Conservation (phyloP, 352 stramenopile genomes). For the Globisporangium cederbergense region DNA sequence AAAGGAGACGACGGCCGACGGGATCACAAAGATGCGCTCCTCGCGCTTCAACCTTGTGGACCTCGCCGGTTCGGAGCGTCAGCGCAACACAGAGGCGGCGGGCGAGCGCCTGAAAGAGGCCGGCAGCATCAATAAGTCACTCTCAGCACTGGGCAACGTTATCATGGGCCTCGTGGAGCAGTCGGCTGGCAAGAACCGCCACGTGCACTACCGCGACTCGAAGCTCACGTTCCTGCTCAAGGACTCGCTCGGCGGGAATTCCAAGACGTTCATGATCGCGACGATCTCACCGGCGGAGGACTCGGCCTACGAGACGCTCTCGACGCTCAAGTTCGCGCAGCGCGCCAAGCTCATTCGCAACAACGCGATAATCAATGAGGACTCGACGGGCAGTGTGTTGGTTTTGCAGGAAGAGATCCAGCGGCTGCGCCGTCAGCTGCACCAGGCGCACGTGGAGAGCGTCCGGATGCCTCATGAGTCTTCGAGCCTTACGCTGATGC, state of each 20-base stretch:
- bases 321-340: slow-evolving; percentile 83
- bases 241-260: slow-evolving; percentile 82
- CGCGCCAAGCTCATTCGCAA: slow-evolving; percentile 85
- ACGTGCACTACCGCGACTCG: slow-evolving; percentile 84
- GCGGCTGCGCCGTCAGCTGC: slow-evolving; percentile 50
- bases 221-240: slow-evolving; percentile 86
- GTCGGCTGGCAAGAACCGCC: slow-evolving; percentile 71
- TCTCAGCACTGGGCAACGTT: slow-evolving; percentile 94
- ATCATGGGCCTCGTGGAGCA: slow-evolving; percentile 89
- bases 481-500: neutral
- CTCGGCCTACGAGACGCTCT: slow-evolving; percentile 82
- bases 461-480: slow-evolving; percentile 21
- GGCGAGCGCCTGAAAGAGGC: slow-evolving; percentile 96
- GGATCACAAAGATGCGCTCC: slow-evolving; percentile 59
- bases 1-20: slow-evolving; percentile 49
- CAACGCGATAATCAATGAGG: slow-evolving; percentile 82
- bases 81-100: slow-evolving; percentile 93
- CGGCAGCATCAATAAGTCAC: slow-evolving; percentile 95
- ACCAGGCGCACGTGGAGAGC: slow-evolving; percentile 41
- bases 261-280: slow-evolving; percentile 86
- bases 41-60: slow-evolving; percentile 98
- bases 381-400: slow-evolving; percentile 53
- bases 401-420: slow-evolving; percentile 76
- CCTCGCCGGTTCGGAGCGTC: slow-evolving; percentile 96
- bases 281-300: slow-evolving; percentile 82